Percentiles rank a stretch among this genome's conserved stretches.
Conservation (phyloP, 345 rosid genomes). For the Boechera retrofracta region DNA sequence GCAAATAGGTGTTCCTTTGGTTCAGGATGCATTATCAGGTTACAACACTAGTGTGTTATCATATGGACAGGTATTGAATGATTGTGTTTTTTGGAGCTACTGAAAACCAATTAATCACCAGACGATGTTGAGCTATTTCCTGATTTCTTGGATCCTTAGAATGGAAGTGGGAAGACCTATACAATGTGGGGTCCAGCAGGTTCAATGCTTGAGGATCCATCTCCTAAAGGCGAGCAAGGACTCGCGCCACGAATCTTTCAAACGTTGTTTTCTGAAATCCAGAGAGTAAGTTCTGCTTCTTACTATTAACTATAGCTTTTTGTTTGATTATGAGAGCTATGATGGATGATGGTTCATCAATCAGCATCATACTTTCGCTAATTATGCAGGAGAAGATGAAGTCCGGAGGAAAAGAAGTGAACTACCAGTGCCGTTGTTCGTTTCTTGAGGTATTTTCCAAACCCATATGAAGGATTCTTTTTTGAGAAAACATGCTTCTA, state of each 20-base stretch:
- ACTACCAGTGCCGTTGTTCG: conserved; percentile 96
- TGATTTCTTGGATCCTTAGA: conserved; percentile 47
- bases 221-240: conserved; percentile 79
- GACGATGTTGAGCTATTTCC: neutral
- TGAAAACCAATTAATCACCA: neutral
- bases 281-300: conserved; percentile 57
- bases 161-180: conserved; percentile 96
- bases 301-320: neutral
- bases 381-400: conserved; percentile 68
- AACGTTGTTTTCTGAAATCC: conserved; percentile 78
- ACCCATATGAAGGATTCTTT: conserved; percentile 8
- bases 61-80: conserved; percentile 77
- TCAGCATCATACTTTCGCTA: conserved; percentile 10
- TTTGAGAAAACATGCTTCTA: neutral
- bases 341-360: conserved; percentile 24
- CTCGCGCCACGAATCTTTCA: conserved; percentile 89
- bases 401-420: conserved; percentile 69
- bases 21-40: conserved; percentile 79
- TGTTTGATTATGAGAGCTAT: conserved; percentile 1
- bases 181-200: conserved; percentile 99
- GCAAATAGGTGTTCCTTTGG: conserved; percentile 79
- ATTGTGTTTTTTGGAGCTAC: neutral
- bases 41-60: conserved; percentile 85
- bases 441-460: conserved; percentile 78
- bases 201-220: conserved; percentile 87